Conservation (phyloP, 2,329 filamentous ascomycete genomes). For the Fusarium buharicum region DNA sequence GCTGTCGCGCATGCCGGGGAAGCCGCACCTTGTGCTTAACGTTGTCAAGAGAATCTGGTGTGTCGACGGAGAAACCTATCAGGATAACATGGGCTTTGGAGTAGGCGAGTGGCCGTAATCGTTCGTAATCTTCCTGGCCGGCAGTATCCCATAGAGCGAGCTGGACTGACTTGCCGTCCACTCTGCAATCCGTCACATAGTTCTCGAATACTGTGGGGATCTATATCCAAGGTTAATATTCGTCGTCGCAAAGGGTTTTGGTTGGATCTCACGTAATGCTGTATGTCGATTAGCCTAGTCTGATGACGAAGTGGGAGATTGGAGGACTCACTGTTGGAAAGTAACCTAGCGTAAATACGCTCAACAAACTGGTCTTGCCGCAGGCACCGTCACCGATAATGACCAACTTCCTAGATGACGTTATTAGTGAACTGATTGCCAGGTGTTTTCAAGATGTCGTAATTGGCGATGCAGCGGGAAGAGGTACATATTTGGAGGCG, state of each 20-base stretch:
- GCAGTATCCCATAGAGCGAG: conserved; percentile 99
- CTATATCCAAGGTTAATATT: conserved; percentile 50
- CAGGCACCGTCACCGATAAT: conserved; percentile 98
- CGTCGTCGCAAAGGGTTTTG: conserved; percentile 13
- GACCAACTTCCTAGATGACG: conserved; percentile 80
- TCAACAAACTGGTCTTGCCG: conserved; percentile 96
- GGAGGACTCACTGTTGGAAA: conserved; percentile 84
- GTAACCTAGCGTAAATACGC: conserved; percentile 97
- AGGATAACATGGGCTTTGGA: conserved; percentile 97
- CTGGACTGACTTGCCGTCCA: conserved; percentile 98
- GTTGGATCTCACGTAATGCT: conserved; percentile 67
- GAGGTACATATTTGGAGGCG: conserved; percentile 1
- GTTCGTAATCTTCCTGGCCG: conserved; percentile 98
- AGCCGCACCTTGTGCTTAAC: conserved; percentile 89
- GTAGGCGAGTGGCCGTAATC: conserved; percentile 92
- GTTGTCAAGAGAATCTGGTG: conserved; percentile 95
- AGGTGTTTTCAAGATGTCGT: background rate
- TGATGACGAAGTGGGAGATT: conserved; percentile 10
- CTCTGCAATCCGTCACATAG: conserved; percentile 98
- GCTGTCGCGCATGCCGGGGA: conserved; percentile 5
- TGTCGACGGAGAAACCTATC: conserved; percentile 95
- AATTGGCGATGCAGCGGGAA: conserved; percentile 1
- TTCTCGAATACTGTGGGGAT: conserved; percentile 99
- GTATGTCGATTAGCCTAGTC: conserved; percentile 45
- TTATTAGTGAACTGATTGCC: conserved; percentile 25